A percentile compares a stretch with the other conserved stretches of the same genome.
These are phyloP conservation scores for Colletotrichum sansevieriae DNA, from an alignment of 2,329 filamentous ascomycete species.

Conservation along the genomic window DNA sequence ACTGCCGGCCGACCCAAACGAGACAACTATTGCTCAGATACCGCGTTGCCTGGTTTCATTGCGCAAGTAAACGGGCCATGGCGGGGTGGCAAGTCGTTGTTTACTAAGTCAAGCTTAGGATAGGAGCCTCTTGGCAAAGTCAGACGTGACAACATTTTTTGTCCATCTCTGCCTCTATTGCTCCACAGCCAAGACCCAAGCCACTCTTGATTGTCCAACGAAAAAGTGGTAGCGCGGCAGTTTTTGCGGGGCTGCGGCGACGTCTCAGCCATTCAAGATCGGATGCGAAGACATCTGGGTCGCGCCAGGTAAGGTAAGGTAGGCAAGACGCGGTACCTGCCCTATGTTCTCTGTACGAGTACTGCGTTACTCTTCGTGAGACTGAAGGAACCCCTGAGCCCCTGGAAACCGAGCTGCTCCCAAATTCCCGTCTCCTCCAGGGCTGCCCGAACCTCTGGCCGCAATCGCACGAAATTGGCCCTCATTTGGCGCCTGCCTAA, in stretches of 20 bases:
- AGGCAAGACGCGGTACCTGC: too few relatives aligned
- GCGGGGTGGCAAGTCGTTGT: neutral
- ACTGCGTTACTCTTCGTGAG: too few relatives aligned
- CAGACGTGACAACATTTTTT: constrained; percentile 26
- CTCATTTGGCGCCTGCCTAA: too few relatives aligned
- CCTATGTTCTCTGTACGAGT: too few relatives aligned
- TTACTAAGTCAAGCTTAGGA: constrained; percentile 26
- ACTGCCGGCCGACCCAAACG: too few relatives aligned
- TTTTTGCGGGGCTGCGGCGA: constrained; percentile 1
- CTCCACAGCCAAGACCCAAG: constrained; percentile 37
- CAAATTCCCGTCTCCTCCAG: too few relatives aligned
- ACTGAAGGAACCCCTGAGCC: too few relatives aligned
- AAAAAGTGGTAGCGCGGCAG: neutral
- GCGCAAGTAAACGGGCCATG: constrained; percentile 4
- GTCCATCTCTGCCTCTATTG: neutral
- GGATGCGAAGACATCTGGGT: neutral
- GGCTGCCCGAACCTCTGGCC: too few relatives aligned
- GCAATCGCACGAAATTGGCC: too few relatives aligned
- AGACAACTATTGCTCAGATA: neutral
- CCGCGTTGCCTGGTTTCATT: neutral
- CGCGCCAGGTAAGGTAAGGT: too few relatives aligned
- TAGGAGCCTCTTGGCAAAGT: constrained; percentile 31
- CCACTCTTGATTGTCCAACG: constrained; percentile 23
- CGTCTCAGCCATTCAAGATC: neutral
- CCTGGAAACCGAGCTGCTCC: too few relatives aligned